A percentile compares a stretch with the other conserved stretches of the same genome.
Conservation (phyloP, 495 filamentous ascomycete species). For the Penicillium desertorum region DNA sequence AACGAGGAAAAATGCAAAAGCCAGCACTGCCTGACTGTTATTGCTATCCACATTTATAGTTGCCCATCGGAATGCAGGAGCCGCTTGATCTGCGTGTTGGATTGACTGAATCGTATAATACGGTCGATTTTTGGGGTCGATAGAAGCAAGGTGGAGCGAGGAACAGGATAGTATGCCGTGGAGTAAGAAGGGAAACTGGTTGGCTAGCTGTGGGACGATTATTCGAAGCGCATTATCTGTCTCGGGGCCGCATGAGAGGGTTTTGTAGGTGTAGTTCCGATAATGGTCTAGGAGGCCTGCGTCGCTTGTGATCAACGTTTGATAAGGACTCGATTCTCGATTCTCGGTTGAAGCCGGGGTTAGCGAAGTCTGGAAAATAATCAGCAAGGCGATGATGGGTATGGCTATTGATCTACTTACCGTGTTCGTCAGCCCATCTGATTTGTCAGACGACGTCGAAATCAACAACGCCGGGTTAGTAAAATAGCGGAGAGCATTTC, state of each 20-base stretch:
- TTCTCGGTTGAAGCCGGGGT: neutral
- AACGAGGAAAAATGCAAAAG: slow-evolving; percentile 37
- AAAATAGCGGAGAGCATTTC: slow-evolving; percentile 30
- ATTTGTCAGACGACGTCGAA: neutral
- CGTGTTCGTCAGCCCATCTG: neutral
- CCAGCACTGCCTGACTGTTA: slow-evolving; percentile 38
- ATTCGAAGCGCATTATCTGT: slow-evolving; percentile 20
- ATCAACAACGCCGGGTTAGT: slow-evolving; percentile 14
- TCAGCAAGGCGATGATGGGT: neutral
- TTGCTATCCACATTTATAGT: slow-evolving; percentile 21
- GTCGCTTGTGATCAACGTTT: slow-evolving; percentile 14
- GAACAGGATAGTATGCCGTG: slow-evolving; percentile 40
- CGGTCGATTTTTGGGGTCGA: slow-evolving; percentile 13
- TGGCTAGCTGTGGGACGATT: slow-evolving; percentile 26
- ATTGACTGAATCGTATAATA: slow-evolving; percentile 24
- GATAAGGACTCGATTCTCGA: neutral
- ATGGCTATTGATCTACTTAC: neutral
- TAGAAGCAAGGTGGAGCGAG: slow-evolving; percentile 31
- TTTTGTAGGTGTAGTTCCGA: slow-evolving; percentile 18
- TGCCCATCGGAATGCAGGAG: slow-evolving; percentile 33
- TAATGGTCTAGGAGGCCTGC: slow-evolving; percentile 22
- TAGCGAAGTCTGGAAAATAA: neutral
- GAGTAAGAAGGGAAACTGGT: slow-evolving; percentile 28
- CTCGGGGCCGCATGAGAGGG: slow-evolving; percentile 10
- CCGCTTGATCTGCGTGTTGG: slow-evolving; percentile 31